A percentile compares a stretch with the other conserved stretches of the same genome.
Conservation (phyloP, 164 flowering plant species). For the Aristolochia contorta region DNA sequence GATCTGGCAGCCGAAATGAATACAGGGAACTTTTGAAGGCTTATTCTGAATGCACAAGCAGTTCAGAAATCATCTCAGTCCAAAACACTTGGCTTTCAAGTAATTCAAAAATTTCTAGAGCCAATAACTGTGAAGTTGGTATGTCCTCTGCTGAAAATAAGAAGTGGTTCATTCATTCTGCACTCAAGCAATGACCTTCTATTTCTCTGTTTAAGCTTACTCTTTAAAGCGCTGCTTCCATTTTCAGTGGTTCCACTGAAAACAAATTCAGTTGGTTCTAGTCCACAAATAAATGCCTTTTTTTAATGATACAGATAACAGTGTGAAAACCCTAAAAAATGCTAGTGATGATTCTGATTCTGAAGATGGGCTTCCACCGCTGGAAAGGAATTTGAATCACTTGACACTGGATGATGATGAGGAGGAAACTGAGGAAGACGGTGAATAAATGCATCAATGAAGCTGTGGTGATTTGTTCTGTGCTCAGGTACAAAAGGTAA, state of each 20-base stretch:
- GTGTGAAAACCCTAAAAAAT: constrained; percentile 9
- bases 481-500: too few relatives aligned
- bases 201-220: too few relatives aligned
- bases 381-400: constrained; percentile 57
- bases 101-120: constrained; percentile 26
- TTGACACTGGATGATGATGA: constrained; percentile 34
- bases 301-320: neutral
- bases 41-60: constrained; percentile 66
- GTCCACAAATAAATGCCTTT: too few relatives aligned
- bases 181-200: too few relatives aligned
- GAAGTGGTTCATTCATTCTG: too few relatives aligned
- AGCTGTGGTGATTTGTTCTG: too few relatives aligned
- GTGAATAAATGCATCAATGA: neutral
- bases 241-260: too few relatives aligned
- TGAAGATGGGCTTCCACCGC: constrained; percentile 81
- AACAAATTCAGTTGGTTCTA: too few relatives aligned
- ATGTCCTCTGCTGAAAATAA: constrained; percentile 6
- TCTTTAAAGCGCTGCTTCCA: too few relatives aligned
- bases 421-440: constrained; percentile 27
- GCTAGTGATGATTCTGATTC: constrained; percentile 40
- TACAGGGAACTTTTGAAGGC: constrained; percentile 82
- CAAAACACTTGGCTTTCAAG: constrained; percentile 90
- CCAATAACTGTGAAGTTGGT: constrained; percentile 28
- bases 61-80: constrained; percentile 66
- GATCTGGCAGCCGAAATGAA: neutral